phyloP scores from a whole-genome alignment of 2,329 filamentous ascomycete species.

The Microsporum audouinii region DNA sequence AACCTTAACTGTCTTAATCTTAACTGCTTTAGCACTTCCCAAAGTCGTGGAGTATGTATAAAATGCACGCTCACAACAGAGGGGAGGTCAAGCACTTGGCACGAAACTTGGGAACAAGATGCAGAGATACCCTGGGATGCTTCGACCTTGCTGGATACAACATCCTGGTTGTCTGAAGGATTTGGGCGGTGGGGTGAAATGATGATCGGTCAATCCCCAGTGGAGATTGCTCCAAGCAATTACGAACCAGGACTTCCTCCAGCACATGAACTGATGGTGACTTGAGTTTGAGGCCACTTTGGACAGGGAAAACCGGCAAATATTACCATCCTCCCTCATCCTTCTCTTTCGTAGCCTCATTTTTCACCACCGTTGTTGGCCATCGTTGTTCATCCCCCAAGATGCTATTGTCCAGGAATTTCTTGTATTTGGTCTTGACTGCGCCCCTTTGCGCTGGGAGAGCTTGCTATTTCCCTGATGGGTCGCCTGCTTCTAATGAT shows the following conservation, averaged over 20 bases:
- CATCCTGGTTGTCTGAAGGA: neutral
- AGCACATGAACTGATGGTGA: neutral
- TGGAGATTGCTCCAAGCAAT: neutral
- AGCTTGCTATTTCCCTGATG: conserved; percentile 23
- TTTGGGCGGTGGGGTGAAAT: neutral
- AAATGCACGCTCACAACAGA: too few relatives aligned
- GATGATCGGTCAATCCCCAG: neutral
- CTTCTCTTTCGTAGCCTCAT: neutral
- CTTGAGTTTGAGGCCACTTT: neutral
- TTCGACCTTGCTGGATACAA: neutral
- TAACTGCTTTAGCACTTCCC: too few relatives aligned
- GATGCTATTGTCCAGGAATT: neutral
- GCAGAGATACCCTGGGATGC: neutral
- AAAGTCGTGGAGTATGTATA: too few relatives aligned
- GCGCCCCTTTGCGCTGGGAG: neutral
- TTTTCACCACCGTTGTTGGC: neutral
- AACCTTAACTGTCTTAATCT: neutral
- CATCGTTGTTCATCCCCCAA: neutral
- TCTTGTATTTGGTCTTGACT: neutral
- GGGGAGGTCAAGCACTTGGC: too few relatives aligned
- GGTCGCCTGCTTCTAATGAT: conserved; percentile 11
- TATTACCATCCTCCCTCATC: neutral
- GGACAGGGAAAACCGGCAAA: neutral
- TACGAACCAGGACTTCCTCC: neutral
- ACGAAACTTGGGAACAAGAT: neutral